Percentiles rank a stretch among this genome's conserved stretches.
Conservation (phyloP, 305 asterid genomes). For the Solanum hybrid region DNA sequence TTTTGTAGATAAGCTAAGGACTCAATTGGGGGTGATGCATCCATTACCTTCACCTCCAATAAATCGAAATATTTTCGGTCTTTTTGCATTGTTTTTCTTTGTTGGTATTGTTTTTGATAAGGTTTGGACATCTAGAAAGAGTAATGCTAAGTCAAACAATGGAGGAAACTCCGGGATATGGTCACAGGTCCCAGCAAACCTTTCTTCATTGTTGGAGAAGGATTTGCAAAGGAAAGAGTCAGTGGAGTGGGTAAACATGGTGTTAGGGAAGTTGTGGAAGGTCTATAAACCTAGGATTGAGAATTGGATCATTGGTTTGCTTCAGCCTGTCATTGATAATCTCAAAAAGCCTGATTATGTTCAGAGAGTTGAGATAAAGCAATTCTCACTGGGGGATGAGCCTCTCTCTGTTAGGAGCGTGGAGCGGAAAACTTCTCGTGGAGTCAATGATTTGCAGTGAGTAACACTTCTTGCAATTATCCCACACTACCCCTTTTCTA, state of each 20-base stretch:
- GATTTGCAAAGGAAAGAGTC: conserved; percentile 95
- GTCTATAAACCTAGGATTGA: conserved; percentile 75
- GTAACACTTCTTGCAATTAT: conserved; percentile 15
- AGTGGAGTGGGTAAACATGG: conserved; percentile 98
- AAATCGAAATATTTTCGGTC: conserved; percentile 53
- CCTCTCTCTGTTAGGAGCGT: conserved; percentile 93
- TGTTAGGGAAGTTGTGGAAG: conserved; percentile 94
- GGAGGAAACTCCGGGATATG: conserved; percentile 16
- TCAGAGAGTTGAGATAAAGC: conserved; percentile 86
- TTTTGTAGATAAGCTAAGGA: conserved; percentile 39
- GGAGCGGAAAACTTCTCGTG: conserved; percentile 84
- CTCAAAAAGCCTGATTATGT: conserved; percentile 91
- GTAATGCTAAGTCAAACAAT: conserved; percentile 25
- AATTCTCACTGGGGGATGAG: conserved; percentile 85
- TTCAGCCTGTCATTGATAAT: conserved; percentile 93
- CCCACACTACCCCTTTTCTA: neutral
- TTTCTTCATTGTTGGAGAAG: conserved; percentile 69
- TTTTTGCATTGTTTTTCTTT: conserved; percentile 78
- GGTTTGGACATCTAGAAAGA: conserved; percentile 72
- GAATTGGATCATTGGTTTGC: conserved; percentile 80
- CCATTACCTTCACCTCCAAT: conserved; percentile 62
- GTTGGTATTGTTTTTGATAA: conserved; percentile 92
- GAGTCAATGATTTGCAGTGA: conserved; percentile 90
- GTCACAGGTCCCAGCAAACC: conserved; percentile 50
- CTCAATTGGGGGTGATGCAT: conserved; percentile 35